Conservation (phyloP, 768 basidiomycete species). For the Russula compacta region DNA sequence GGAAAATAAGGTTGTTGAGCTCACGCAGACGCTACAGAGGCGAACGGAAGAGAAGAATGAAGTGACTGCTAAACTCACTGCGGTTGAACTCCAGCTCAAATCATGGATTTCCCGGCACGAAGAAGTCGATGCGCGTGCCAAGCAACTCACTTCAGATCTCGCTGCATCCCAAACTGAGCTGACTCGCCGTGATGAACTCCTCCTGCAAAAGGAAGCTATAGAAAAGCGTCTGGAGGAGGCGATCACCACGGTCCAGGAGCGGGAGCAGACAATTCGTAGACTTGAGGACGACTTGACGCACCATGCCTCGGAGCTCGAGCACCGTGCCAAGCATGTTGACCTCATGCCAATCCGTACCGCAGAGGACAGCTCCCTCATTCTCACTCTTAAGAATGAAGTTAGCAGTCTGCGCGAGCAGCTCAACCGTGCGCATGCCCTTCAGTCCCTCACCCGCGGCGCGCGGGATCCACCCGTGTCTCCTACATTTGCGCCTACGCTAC, state of each 20-base stretch:
- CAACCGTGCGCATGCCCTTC: conserved; percentile 89
- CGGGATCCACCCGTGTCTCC: conserved; percentile 72
- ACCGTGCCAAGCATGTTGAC: conserved; percentile 64
- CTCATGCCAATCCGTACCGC: conserved; percentile 51
- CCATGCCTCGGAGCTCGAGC: conserved; percentile 69
- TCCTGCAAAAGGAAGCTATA: conserved; percentile 65
- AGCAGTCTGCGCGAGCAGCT: conserved; percentile 89
- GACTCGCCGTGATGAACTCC: conserved; percentile 61
- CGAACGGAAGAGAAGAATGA: conserved; percentile 88
- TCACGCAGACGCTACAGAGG: conserved; percentile 87
- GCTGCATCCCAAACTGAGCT: conserved; percentile 63
- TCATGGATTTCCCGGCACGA: conserved; percentile 83
- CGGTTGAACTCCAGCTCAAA: conserved; percentile 78
- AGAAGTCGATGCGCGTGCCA: conserved; percentile 68
- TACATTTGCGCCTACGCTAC: conserved; percentile 74
- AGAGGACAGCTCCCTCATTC: conserved; percentile 82
- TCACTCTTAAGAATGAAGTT: conserved; percentile 87
- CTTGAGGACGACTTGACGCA: conserved; percentile 68
- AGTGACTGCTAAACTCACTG: conserved; percentile 61
- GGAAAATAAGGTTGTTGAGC: conserved; percentile 98
- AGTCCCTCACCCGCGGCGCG: conserved; percentile 67
- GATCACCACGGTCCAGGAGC: conserved; percentile 61
- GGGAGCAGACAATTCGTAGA: conserved; percentile 75
- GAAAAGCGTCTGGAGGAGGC: conserved; percentile 79
- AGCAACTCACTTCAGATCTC: conserved; percentile 62